Evolutionary conservation across 495 filamentous ascomycete genomes (phyloP), one percentile per base, ranked within the genome.

Genomic region (Durotheca rogersii): DNA sequence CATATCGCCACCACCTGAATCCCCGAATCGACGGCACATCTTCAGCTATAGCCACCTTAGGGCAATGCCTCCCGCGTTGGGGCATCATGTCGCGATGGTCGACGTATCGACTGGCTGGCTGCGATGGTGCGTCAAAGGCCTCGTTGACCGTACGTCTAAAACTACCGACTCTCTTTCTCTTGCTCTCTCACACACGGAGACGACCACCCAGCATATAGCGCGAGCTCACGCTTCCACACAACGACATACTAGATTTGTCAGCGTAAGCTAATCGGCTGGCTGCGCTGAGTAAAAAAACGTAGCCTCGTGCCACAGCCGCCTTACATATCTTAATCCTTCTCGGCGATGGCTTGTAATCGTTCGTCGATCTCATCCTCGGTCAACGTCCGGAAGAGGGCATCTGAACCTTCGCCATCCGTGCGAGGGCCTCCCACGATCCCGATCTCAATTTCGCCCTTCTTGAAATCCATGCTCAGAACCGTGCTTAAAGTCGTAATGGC

Each of bases 281-380:
- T 55, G 38, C 16, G 31, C 34, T 34, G 31, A 42, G 43, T 37
- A 4, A 14, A 4, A 14, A 10, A 18, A 35, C 49, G 48, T 47
- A 66, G 62, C 62, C 62, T 63, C 60, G 58, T 47, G 51, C 43
- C 47, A 44, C 37, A 23, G 35, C 48, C 53, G 57, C 42, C 30
- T 53, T 38, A 50, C 36, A 54, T 56, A 58, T n/a, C n/a, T 82
- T 79, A 98, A 73, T 98, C 93, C 81, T 96, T 97, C 75, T 98
- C 93, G 38, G 87, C 87, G 69, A 98, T 97, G 40, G 90, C 89
- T 75, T 98, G 94, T 73, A 98, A 77, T 67, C 93, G 79, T 75
- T 96, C 94, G 63, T 98, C 93, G 63, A 98, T 97, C 81, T 98
- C 93, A 29, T 96, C 92, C 69, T 95, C 90, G 7, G 90, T 94